Evolutionary conservation across 1,284 basidiomycete genomes (phyloP).

Genomic region (Irpex sp.): DNA sequence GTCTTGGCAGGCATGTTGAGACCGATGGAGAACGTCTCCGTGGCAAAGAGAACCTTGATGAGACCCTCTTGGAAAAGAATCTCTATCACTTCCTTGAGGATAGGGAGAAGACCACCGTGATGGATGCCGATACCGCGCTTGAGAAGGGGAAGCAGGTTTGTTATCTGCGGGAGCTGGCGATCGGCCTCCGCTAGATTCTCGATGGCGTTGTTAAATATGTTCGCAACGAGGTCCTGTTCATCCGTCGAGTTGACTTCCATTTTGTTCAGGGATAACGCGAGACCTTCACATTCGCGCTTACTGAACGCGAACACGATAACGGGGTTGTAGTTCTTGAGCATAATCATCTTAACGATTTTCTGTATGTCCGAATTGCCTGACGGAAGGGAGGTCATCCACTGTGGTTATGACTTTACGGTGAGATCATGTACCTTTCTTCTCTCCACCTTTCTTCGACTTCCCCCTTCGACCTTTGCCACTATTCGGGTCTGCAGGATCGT

Average conservation of each 20-base stretch:
- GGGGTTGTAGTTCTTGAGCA: constrained; percentile 96
- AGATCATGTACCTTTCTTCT: constrained; percentile 69
- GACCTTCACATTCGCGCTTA: constrained; percentile 94
- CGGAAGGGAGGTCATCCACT: background rate
- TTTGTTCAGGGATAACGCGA: constrained; percentile 90
- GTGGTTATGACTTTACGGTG: background rate
- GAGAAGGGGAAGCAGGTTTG: constrained; percentile 88
- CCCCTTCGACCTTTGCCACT: constrained; percentile 83
- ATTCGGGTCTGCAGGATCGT: constrained; percentile 85
- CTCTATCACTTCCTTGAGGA: constrained; percentile 98
- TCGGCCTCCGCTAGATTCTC: constrained; percentile 87
- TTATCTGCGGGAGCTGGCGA: constrained; percentile 88
- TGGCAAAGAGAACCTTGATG: constrained; percentile 98
- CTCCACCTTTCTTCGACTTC: constrained; percentile 87
- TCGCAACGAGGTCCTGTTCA: constrained; percentile 84
- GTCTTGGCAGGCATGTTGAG: constrained; percentile 99
- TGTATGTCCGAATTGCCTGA: constrained; percentile 90
- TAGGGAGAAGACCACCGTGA: constrained; percentile 95
- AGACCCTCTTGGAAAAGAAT: constrained; percentile 99
- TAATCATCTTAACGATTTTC: constrained; percentile 99
- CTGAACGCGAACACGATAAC: constrained; percentile 99
- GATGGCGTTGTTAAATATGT: constrained; percentile 94
- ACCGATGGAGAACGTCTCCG: constrained; percentile 99
- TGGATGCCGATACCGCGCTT: constrained; percentile 98
- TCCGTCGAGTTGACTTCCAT: constrained; percentile 95